phyloP scores from a whole-genome alignment of 352 stramenopile species.

The Globisporangium megalacanthum region DNA sequence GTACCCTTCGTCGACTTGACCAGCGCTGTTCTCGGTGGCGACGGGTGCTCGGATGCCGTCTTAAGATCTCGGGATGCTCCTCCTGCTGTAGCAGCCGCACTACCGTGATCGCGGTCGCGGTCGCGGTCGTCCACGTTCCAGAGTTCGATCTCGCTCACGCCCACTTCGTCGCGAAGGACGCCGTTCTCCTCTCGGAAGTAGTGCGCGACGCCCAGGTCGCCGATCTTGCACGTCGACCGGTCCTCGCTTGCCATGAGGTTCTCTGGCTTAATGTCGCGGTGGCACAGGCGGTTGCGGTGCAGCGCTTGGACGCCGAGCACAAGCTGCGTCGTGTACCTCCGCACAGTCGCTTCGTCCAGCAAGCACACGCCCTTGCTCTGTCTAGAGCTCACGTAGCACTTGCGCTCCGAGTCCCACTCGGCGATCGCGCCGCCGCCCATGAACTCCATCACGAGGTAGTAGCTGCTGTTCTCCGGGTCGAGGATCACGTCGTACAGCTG shows the following conservation, averaged over 20 bases:
- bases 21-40: slow-evolving; percentile 21
- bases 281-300: slow-evolving; percentile 66
- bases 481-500: slow-evolving; percentile 73
- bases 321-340: slow-evolving; percentile 50
- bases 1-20: slow-evolving; percentile 72
- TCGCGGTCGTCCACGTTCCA: slow-evolving; percentile 25
- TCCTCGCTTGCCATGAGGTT: slow-evolving; percentile 69
- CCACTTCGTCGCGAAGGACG: slow-evolving; percentile 40
- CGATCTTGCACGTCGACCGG: slow-evolving; percentile 62
- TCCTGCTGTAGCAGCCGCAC: neutral
- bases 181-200: slow-evolving; percentile 63
- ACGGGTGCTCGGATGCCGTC: neutral
- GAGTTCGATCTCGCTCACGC: slow-evolving; percentile 42
- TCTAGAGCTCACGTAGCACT: slow-evolving; percentile 52
- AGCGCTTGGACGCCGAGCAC: slow-evolving; percentile 69
- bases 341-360: slow-evolving; percentile 37
- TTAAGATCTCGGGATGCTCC: slow-evolving; percentile 7
- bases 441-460: slow-evolving; percentile 84
- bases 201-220: slow-evolving; percentile 76
- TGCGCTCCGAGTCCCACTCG: slow-evolving; percentile 60
- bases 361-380: slow-evolving; percentile 36
- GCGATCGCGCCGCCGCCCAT: slow-evolving; percentile 78
- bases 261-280: slow-evolving; percentile 86
- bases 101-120: neutral
- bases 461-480: slow-evolving; percentile 42